These are phyloP conservation scores for Dendrothele bispora DNA, from an alignment of 768 basidiomycete genomes.

Conservation along the genomic window DNA sequence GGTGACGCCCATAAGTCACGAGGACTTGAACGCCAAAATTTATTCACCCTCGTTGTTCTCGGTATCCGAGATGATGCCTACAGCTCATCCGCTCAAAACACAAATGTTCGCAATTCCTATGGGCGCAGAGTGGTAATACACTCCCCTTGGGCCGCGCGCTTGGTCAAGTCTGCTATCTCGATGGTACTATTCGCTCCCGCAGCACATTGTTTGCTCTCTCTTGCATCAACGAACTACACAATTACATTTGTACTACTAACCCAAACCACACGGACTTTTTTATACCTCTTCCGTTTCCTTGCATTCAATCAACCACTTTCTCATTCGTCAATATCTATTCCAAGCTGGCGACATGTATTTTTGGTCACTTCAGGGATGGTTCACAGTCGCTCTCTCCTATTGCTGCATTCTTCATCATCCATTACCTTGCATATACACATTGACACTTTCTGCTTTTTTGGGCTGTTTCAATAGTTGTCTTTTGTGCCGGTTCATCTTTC, in stretches of 20 bases:
- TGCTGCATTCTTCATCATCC: constrained; percentile 5
- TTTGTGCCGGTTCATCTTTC: neutral
- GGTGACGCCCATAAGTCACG: constrained; percentile 54
- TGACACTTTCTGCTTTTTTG: neutral
- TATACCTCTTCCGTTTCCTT: constrained; percentile 12
- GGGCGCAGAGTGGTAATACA: constrained; percentile 58
- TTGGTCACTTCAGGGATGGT: constrained; percentile 8
- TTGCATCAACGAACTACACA: too few species aligned
- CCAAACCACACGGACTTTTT: constrained; percentile 8
- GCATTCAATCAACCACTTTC: constrained; percentile 9
- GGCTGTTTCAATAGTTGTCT: constrained; percentile 6
- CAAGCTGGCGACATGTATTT: constrained; percentile 9
- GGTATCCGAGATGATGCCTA: constrained; percentile 29
- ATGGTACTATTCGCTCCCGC: constrained; percentile 17
- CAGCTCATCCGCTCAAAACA: constrained; percentile 47
- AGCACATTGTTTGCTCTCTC: constrained; percentile 8
- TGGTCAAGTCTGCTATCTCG: constrained; percentile 17
- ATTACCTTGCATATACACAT: constrained; percentile 7
- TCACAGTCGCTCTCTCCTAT: constrained; percentile 1
- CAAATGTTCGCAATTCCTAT: constrained; percentile 69
- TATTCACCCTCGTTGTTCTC: constrained; percentile 31
- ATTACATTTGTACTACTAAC: constrained; percentile 4
- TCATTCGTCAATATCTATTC: constrained; percentile 4
- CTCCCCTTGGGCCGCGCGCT: constrained; percentile 14
- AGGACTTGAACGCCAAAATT: constrained; percentile 51